These are phyloP conservation scores for Aspergillus sp. DNA, from an alignment of 2,329 filamentous ascomycete species.

Conservation along the genomic window DNA sequence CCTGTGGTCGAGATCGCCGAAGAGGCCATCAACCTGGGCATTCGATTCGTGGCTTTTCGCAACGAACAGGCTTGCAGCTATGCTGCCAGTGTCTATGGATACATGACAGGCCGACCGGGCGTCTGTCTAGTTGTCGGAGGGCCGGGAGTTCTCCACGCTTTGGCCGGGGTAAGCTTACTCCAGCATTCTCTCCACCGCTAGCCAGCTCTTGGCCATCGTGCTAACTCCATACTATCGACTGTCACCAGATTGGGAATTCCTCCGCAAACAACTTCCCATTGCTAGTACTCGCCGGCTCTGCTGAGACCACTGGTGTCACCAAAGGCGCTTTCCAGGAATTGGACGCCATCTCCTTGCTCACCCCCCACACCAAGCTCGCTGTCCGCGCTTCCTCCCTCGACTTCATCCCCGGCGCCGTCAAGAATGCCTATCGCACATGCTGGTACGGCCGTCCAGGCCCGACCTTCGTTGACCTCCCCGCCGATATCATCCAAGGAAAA, in stretches of 20 bases:
- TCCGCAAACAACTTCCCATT: conserved; percentile 59
- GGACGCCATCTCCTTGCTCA: conserved; percentile 56
- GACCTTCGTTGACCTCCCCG: conserved; percentile 58
- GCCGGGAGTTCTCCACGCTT: conserved; percentile 59
- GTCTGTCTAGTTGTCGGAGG: conserved; percentile 62
- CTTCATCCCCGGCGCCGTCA: conserved; percentile 51
- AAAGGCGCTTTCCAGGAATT: conserved; percentile 62
- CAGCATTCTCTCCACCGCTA: background rate
- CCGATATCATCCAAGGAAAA: conserved; percentile 55
- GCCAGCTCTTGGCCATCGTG: background rate
- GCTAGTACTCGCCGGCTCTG: conserved; percentile 57
- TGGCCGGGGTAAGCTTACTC: conserved; percentile 53
- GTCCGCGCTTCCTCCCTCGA: conserved; percentile 50
- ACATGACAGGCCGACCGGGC: conserved; percentile 58
- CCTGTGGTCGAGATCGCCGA: conserved; percentile 61
- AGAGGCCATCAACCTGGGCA: conserved; percentile 58
- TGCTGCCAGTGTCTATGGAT: conserved; percentile 61
- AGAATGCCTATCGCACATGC: conserved; percentile 55
- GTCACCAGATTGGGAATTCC: conserved; percentile 50
- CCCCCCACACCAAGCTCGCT: conserved; percentile 56
- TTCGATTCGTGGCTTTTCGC: conserved; percentile 60
- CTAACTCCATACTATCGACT: conserved; percentile 1
- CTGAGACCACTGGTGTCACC: conserved; percentile 53
- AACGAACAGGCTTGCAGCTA: conserved; percentile 63
- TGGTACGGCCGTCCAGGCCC: conserved; percentile 59